phyloP scores from a whole-genome alignment of 2,329 filamentous ascomycete genomes.

The Clonostachys solani region DNA sequence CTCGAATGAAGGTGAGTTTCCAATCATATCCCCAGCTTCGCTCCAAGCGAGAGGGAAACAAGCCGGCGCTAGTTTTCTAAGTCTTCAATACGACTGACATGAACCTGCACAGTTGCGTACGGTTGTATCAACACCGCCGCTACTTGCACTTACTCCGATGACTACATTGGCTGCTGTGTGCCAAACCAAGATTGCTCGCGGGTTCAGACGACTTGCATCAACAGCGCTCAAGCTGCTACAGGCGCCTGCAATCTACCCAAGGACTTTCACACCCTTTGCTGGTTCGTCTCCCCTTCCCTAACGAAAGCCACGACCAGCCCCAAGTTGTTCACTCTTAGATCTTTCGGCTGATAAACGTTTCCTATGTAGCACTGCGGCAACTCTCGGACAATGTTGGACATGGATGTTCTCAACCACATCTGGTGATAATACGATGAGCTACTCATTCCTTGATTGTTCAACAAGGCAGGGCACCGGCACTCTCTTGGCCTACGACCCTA shows the following conservation, averaged over 20 bases:
- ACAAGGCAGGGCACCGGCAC: conserved; percentile 12
- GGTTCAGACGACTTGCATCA: conserved; percentile 24
- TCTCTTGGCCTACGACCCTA: conserved; percentile 22
- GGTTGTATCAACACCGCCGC: conserved; percentile 17
- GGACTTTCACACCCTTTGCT: conserved; percentile 27
- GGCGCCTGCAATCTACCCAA: conserved; percentile 16
- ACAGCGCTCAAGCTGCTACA: conserved; percentile 15
- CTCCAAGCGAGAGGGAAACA: background rate
- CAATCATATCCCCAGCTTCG: background rate
- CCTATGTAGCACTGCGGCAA: conserved; percentile 6
- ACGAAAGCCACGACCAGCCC: background rate
- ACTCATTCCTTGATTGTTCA: conserved; percentile 19
- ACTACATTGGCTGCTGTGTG: conserved; percentile 23
- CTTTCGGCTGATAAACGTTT: conserved; percentile 2
- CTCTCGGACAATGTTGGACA: conserved; percentile 17
- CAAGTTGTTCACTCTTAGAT: background rate
- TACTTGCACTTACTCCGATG: conserved; percentile 16
- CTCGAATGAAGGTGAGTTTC: conserved; percentile 18
- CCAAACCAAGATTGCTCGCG: conserved; percentile 16
- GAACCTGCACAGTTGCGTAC: conserved; percentile 13
- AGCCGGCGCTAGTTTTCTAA: too few species aligned
- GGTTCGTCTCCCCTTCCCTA: conserved; percentile 13
- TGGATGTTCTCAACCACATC: conserved; percentile 16
- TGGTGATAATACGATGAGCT: conserved; percentile 6
- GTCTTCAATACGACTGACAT: background rate